Conservation (phyloP, 2,329 filamentous ascomycete species). For the Trichoderma lentiforme region DNA sequence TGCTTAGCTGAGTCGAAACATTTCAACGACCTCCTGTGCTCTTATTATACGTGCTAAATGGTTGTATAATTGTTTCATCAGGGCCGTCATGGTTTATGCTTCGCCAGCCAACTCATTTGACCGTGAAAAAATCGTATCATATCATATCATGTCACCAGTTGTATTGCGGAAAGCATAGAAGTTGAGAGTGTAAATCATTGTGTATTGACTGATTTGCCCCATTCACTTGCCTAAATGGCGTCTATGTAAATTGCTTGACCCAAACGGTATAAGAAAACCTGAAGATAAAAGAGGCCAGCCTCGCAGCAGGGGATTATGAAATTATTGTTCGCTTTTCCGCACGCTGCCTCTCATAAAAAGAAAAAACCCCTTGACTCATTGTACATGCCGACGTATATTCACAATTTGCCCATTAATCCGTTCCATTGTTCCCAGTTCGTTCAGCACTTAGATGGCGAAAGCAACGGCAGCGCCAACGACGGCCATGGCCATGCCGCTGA, state of each 20-base stretch:
- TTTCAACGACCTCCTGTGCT: neutral
- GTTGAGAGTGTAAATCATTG: neutral
- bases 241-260: slow-evolving; percentile 7
- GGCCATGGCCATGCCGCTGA: slow-evolving; percentile 7
- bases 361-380: neutral
- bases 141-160: neutral
- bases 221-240: neutral
- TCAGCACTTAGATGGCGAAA: slow-evolving; percentile 5
- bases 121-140: neutral
- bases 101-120: accelerated
- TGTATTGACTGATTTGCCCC: neutral
- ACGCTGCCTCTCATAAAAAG: neutral
- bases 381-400: slow-evolving; percentile 5
- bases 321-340: slow-evolving; percentile 5
- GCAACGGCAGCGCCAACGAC: slow-evolving; percentile 14
- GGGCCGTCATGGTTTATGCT: neutral
- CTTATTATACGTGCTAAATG: neutral
- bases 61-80: neutral
- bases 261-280: neutral
- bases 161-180: neutral
- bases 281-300: neutral
- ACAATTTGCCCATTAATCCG: neutral
- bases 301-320: neutral
- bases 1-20: neutral
- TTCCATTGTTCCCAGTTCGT: neutral